These are phyloP conservation scores for Thermothelomyces thermophilus DNA, from an alignment of 2,329 filamentous ascomycete genomes.

Conservation along the genomic window DNA sequence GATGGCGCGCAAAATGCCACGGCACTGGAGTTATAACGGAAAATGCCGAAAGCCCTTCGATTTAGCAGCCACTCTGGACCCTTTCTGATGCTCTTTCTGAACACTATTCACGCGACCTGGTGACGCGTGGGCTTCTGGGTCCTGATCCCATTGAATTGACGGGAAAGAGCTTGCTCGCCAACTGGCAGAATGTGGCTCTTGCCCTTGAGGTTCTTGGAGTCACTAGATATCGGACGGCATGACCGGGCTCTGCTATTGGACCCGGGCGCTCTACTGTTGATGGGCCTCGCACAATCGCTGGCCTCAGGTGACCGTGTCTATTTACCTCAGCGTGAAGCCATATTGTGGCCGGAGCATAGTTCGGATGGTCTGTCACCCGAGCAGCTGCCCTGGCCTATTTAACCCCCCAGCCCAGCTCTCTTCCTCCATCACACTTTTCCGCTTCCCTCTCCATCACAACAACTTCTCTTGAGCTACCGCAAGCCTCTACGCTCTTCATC, in stretches of 20 bases:
- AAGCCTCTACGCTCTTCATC: neutral
- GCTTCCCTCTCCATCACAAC: neutral
- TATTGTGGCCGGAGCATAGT: neutral
- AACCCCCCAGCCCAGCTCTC: neutral
- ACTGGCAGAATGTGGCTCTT: neutral
- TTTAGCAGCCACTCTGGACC: no score
- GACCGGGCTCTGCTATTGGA: neutral
- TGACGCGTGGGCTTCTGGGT: neutral
- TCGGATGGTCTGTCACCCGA: neutral
- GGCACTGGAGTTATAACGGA: neutral
- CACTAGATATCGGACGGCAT: slow-evolving; percentile 1
- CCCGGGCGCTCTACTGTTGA: neutral
- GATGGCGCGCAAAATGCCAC: neutral
- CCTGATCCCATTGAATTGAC: neutral
- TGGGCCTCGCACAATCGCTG: neutral
- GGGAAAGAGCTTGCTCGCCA: neutral
- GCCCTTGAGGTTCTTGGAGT: neutral
- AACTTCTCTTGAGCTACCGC: neutral
- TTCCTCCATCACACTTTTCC: neutral
- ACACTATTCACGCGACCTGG: neutral
- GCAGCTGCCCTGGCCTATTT: neutral
- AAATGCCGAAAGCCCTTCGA: no score
- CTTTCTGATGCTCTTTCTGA: neutral
- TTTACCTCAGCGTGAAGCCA: neutral
- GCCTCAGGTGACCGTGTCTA: neutral